These are phyloP conservation scores for Kodamaea anthophila DNA, from an alignment of 1,139 yeast species.

Conservation along the genomic window DNA sequence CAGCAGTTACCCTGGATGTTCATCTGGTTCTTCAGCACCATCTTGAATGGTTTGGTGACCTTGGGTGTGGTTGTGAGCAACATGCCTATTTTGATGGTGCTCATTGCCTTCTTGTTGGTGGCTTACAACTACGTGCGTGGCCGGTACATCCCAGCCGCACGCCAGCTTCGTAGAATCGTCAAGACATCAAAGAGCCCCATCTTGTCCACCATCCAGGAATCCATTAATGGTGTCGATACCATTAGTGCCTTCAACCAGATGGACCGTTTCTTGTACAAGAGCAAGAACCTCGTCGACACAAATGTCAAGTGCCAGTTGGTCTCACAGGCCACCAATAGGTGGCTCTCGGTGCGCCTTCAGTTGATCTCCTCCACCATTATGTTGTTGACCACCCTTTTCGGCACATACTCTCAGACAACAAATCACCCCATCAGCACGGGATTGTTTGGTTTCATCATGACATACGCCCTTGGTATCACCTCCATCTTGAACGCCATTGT, in stretches of 20 bases:
- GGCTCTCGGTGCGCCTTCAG: conserved; percentile 25
- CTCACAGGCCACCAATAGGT: conserved; percentile 18
- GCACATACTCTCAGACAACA: conserved; percentile 16
- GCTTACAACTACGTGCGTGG: conserved; percentile 20
- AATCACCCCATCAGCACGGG: conserved; percentile 18
- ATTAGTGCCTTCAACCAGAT: conserved; percentile 21
- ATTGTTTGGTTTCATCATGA: conserved; percentile 25
- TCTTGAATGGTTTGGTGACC: conserved; percentile 13
- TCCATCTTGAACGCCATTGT: conserved; percentile 19
- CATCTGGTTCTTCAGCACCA: conserved; percentile 13
- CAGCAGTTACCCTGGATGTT: conserved; percentile 22
- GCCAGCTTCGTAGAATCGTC: conserved; percentile 23
- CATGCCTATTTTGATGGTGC: conserved; percentile 20
- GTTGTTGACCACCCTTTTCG: conserved; percentile 16
- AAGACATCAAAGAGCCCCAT: conserved; percentile 21
- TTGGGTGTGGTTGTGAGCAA: conserved; percentile 19
- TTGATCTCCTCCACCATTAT: conserved; percentile 20
- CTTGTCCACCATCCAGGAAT: conserved; percentile 24
- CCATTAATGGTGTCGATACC: conserved; percentile 27
- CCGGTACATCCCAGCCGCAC: conserved; percentile 20
- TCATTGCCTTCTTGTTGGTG: conserved; percentile 15
- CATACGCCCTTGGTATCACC: conserved; percentile 21
- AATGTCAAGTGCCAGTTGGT: conserved; percentile 12
- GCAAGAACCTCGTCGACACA: conserved; percentile 13
- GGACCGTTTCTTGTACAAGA: conserved; percentile 18